Conservation (phyloP, 352 stramenopile genomes). For the Globisporangium emineosum region DNA sequence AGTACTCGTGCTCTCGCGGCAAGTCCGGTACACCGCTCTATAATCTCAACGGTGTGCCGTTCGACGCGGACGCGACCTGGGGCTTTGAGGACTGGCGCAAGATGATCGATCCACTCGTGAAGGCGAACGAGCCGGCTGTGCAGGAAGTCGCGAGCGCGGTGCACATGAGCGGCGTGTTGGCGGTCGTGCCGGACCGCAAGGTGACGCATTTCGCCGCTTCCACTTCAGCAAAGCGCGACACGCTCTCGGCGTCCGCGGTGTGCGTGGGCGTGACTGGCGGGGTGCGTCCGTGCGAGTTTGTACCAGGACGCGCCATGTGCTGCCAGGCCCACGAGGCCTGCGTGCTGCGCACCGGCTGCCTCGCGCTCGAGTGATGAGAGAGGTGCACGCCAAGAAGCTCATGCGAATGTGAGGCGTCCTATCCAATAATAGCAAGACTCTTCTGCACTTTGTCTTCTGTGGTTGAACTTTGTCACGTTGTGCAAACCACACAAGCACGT, state of each 20-base stretch:
- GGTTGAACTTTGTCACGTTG: neutral
- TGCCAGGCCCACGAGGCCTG: constrained; percentile 68
- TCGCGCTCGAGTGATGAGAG: constrained; percentile 26
- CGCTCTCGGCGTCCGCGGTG: constrained; percentile 32
- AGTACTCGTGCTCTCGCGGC: constrained; percentile 75
- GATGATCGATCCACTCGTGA: constrained; percentile 38
- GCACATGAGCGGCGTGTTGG: constrained; percentile 40
- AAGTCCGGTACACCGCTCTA: constrained; percentile 79
- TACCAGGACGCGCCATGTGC: constrained; percentile 65
- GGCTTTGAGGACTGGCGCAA: constrained; percentile 58
- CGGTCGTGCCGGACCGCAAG: constrained; percentile 41
- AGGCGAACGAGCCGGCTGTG: constrained; percentile 23
- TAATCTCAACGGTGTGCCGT: constrained; percentile 74
- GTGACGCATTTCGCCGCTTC: constrained; percentile 44
- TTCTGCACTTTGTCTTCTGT: neutral
- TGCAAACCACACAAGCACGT: neutral
- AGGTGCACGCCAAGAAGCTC: neutral
- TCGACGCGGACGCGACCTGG: constrained; percentile 46
- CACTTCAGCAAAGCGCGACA: constrained; percentile 18
- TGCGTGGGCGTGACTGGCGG: constrained; percentile 32
- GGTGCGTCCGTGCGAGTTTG: constrained; percentile 61
- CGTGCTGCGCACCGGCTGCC: constrained; percentile 56
- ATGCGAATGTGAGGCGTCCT: neutral
- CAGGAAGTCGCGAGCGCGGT: constrained; percentile 20
- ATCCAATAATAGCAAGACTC: neutral